Percentiles rank a stretch among this genome's conserved stretches.
Evolutionary conservation across 2,329 filamentous ascomycete genomes (phyloP).

Genomic region (Xylariaceae sp.): DNA sequence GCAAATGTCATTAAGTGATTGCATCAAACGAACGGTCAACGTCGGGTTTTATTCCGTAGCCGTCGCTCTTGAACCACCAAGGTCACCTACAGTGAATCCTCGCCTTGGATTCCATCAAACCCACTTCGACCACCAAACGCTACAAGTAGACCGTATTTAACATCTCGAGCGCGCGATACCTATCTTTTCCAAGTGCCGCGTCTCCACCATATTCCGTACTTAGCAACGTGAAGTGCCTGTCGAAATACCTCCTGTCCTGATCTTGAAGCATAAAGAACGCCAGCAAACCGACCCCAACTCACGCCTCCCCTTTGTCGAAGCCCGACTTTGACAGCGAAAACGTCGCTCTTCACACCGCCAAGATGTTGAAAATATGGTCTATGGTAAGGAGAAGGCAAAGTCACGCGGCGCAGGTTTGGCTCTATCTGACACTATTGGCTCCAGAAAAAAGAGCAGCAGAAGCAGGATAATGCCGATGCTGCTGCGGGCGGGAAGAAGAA

Average conservation of each 20-base stretch:
- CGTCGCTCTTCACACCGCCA: conserved; percentile 34
- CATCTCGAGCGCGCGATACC: background rate
- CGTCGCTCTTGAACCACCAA: background rate
- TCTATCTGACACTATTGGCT: conserved; percentile 30
- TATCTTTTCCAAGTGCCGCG: background rate
- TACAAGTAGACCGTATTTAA: no score
- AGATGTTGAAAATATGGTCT: conserved; percentile 99
- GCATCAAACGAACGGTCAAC: no score
- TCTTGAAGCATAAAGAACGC: background rate
- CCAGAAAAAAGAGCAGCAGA: conserved; percentile 94
- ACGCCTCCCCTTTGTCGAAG: background rate
- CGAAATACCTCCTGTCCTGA: no score
- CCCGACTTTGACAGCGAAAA: background rate
- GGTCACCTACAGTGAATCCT: background rate
- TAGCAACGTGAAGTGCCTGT: background rate
- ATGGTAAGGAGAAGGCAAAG: conserved; percentile 61
- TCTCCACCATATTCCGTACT: background rate
- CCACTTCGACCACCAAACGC: no score
- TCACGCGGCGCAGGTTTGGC: background rate
- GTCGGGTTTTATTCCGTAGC: no score
- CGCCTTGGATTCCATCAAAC: background rate
- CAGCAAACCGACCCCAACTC: background rate
- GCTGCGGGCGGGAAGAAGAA: conserved; percentile 81
- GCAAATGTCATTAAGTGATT: background rate
- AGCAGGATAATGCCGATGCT: conserved; percentile 77